Percentiles rank a stretch among this genome's conserved stretches.
phyloP scores from a whole-genome alignment of 441 rosid species.

The California macrophylla region DNA sequence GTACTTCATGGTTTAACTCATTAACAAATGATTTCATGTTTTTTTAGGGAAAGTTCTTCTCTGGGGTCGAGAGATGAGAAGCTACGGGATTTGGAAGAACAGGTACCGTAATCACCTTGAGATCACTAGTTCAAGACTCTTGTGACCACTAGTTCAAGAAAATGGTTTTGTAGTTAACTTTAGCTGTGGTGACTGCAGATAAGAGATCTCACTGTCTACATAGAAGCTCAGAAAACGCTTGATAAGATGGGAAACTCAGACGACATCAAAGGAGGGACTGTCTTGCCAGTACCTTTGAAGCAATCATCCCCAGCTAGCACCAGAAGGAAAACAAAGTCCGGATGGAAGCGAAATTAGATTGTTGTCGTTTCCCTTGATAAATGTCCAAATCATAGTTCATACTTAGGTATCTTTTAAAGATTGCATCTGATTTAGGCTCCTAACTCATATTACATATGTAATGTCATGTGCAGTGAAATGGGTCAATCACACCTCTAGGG shows the following conservation, averaged over 20 bases:
- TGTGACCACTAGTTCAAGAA: constrained; percentile 9
- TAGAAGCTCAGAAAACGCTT: constrained; percentile 69
- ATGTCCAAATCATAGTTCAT: not conserved
- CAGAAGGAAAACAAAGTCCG: constrained; percentile 37
- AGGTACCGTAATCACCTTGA: constrained; percentile 32
- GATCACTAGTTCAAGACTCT: not conserved
- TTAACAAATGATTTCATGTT: constrained; percentile 9
- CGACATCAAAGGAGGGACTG: constrained; percentile 52
- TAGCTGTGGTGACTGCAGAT: constrained; percentile 32
- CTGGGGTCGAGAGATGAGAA: constrained; percentile 41
- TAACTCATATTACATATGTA: too few relatives aligned
- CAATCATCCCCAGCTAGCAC: constrained; percentile 35
- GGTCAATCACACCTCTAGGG: too few relatives aligned
- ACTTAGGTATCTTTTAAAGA: too few relatives aligned
- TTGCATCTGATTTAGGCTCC: too few relatives aligned
- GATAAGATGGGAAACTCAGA: constrained; percentile 41
- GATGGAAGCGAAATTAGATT: constrained; percentile 40
- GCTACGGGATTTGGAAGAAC: constrained; percentile 70
- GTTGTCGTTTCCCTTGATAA: not conserved
- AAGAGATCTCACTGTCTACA: constrained; percentile 62
- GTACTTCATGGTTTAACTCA: not conserved
- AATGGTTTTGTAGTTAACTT: constrained; percentile 5
- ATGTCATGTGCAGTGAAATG: too few relatives aligned
- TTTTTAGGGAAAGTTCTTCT: constrained; percentile 38
- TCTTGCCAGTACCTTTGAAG: constrained; percentile 52